Base-by-base conservation (phyloP, 2,329 filamentous ascomycete genomes). In the Tolypocladium endophyticum region DNA sequence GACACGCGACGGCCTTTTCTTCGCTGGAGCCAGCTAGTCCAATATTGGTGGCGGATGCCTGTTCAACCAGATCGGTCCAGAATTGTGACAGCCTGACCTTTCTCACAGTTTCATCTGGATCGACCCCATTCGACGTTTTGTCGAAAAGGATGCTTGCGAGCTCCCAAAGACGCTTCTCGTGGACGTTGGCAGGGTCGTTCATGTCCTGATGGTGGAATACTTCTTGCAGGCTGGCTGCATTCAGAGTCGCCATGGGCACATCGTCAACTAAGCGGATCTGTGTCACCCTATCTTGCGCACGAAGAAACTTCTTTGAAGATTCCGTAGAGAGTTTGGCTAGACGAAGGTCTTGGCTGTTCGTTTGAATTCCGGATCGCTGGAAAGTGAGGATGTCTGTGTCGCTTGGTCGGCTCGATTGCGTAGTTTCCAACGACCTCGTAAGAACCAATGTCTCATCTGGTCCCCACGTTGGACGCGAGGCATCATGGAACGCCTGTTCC, bases 141-240 rank as follows among this genome's bases (percentile, higher is more conserved):
- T 96, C 92, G 68, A 96, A 99, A 4, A 99, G 81, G 43, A 97
- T 87, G 60, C 89, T 89, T 1, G 90, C 87, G 41, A 99, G 79
- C 62, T 90, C 83, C 94, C 95, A 99, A 1, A 94, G 85, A 18
- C 85, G 79, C 67, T 86, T 84, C 73, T 95, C 90, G 60, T 90
- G 84, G 25, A 77, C 72, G 58, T 73, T 78, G 28, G 78, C 78
- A 20, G 77, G 74, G 63, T 76, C 72, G 25, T 70, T 74, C 65
- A 72, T 68, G 45, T 74, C 74, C 54, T 74, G 74, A 47, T 72
- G 72, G 61, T 74, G 77, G 63, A 75, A 79, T 23, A 76, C 62
- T 45, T 73, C 68, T 65, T 69, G 72, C 14, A 78, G 67, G 11
- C 66, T 73, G 0, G 64, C 60, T 2, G 69, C 64, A 61, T 73